Evolutionary conservation across 2,329 filamentous ascomycete genomes (phyloP).

Genomic region (Chaetomium sp.): DNA sequence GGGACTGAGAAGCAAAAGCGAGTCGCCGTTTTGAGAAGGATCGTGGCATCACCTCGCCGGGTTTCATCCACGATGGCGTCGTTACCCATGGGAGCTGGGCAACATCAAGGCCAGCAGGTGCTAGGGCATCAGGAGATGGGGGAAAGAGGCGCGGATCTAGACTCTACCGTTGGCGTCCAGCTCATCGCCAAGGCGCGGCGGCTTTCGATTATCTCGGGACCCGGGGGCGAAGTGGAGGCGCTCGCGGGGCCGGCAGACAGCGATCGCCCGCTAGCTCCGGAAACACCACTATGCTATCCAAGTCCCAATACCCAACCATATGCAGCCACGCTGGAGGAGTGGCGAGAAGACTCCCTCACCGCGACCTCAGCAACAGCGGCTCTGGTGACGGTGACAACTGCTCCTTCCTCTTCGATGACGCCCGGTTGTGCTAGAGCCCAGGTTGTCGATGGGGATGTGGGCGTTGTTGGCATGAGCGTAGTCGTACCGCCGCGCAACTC

Average conservation of each 20-base stretch:
- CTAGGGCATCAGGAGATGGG: neutral
- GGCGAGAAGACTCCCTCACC: conserved; percentile 16
- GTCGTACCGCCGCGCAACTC: neutral
- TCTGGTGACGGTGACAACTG: neutral
- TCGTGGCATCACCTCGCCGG: conserved; percentile 9
- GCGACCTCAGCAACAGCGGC: neutral
- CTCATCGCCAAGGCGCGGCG: conserved; percentile 35
- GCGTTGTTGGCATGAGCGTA: neutral
- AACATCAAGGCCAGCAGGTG: conserved; percentile 12
- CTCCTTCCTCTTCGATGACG: neutral
- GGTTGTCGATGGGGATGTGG: neutral
- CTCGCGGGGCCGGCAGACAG: neutral
- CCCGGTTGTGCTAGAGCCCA: neutral
- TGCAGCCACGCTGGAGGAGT: conserved; percentile 19
- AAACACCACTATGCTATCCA: neutral
- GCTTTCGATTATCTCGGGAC: conserved; percentile 30
- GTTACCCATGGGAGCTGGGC: conserved; percentile 15
- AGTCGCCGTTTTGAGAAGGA: conserved; percentile 25
- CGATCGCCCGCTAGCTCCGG: conserved; percentile 6
- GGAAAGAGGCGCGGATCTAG: conserved; percentile 16
- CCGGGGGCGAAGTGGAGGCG: conserved; percentile 21
- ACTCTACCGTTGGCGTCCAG: conserved; percentile 27
- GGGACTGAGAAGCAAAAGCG: conserved; percentile 21
- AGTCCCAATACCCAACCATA: conserved; percentile 30
- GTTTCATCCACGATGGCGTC: conserved; percentile 20